A percentile compares a stretch with the other conserved stretches of the same genome.
Conservation (phyloP, 2,329 filamentous ascomycete genomes). For the Claviceps purpurea region DNA sequence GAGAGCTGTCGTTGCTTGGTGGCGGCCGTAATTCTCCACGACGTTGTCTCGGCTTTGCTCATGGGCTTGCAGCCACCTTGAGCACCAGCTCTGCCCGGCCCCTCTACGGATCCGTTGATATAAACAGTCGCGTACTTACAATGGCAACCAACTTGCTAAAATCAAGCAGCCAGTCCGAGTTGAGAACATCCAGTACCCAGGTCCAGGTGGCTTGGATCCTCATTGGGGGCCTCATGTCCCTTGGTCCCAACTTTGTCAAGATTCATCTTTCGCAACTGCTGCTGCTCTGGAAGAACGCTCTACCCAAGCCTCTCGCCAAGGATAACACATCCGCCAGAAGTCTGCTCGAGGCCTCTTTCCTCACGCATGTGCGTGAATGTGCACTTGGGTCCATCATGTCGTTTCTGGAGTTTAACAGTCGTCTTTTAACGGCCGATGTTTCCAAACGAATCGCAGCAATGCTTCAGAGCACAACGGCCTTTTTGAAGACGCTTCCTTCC, state of each 20-base stretch:
- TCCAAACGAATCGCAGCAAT: constrained; percentile 85
- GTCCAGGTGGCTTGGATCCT: constrained; percentile 97
- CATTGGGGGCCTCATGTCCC: constrained; percentile 89
- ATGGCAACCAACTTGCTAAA: constrained; percentile 89
- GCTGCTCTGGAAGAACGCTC: constrained; percentile 90
- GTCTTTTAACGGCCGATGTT: constrained; percentile 82
- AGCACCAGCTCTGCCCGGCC: constrained; percentile 82
- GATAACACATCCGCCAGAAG: constrained; percentile 79
- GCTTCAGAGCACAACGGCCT: constrained; percentile 87
- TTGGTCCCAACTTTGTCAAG: constrained; percentile 97
- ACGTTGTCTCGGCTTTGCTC: constrained; percentile 79
- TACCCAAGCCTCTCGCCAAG: constrained; percentile 86
- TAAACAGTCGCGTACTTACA: constrained; percentile 80
- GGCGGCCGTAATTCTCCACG: constrained; percentile 66
- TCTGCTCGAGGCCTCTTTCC: constrained; percentile 77
- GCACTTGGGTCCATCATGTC: constrained; percentile 82
- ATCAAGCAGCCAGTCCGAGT: constrained; percentile 78
- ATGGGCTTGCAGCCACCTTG: constrained; percentile 79
- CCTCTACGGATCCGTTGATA: constrained; percentile 86
- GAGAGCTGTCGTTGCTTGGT: constrained; percentile 68
- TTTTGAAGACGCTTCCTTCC: constrained; percentile 69
- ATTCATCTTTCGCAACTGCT: constrained; percentile 92
- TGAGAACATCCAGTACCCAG: constrained; percentile 83
- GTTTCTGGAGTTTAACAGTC: constrained; percentile 87
- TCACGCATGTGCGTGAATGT: constrained; percentile 90